Percentiles rank a stretch among this genome's conserved stretches.
Conservation (phyloP, 1,284 basidiomycete species). For the Ganoderma multipileum region DNA sequence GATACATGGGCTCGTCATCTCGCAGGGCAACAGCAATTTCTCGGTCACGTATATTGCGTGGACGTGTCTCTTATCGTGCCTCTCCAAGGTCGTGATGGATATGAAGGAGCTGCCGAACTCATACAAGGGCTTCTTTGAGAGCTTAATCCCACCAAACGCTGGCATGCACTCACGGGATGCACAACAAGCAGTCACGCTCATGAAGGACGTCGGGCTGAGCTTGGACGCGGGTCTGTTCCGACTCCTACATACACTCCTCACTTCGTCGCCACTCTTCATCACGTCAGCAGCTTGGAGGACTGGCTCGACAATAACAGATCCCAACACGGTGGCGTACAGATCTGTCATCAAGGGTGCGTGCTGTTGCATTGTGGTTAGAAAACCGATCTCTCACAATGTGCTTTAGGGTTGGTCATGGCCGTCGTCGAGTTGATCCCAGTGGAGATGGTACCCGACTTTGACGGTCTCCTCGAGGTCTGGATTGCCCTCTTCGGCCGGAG, state of each 20-base stretch:
- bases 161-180: conserved; percentile 59
- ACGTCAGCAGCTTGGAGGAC: conserved; percentile 70
- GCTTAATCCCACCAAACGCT: conserved; percentile 51
- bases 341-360: conserved; percentile 81
- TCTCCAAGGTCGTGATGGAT: conserved; percentile 51
- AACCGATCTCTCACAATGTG: conserved; percentile 25
- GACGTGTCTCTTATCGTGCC: conserved; percentile 78
- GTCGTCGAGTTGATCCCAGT: conserved; percentile 77
- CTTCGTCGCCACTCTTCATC: conserved; percentile 76
- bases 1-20: conserved; percentile 71
- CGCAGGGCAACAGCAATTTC: conserved; percentile 63
- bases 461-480: conserved; percentile 79
- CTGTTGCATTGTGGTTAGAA: not conserved
- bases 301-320: conserved; percentile 74
- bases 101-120: conserved; percentile 57
- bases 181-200: conserved; percentile 58
- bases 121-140: conserved; percentile 64
- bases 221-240: conserved; percentile 65
- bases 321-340: conserved; percentile 83
- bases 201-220: conserved; percentile 61
- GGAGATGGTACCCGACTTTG: conserved; percentile 77
- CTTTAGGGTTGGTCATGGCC: conserved; percentile 71
- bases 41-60: conserved; percentile 78
- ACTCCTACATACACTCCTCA: conserved; percentile 62
- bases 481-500: conserved; percentile 82